Base-by-base conservation (phyloP, 2,329 filamentous ascomycete genomes). In the Septoria linicola region DNA sequence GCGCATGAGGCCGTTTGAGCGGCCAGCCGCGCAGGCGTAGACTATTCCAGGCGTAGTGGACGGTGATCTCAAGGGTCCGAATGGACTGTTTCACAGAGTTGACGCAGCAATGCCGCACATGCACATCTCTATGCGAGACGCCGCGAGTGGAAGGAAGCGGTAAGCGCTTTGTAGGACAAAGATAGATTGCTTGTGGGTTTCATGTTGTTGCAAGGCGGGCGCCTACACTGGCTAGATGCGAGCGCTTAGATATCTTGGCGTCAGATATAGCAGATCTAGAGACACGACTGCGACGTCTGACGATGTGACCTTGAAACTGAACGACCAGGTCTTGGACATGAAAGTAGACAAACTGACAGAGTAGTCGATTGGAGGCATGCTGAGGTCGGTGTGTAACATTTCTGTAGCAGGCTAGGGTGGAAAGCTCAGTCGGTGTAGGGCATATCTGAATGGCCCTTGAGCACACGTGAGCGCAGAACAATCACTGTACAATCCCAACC, bases 191-290 rank as follows among this genome's bases (percentile, higher is more conserved):
- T 34, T 20, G 37, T 36, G 13, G 25, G 49, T 52, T 48, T 48
- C 49, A 52, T 23, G 32, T 41, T 25, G 14, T 25, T 16, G n/a
- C 35, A 45, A 42, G 21, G 49, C 49, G 25, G 34, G 37, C 43
- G 49, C 25, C 32, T 52, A 41, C 49, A 40, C 37, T 47, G 42
- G 44, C 25, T 16, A 13, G 27, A 32, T 31, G 49, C 31, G 13
- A 41, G 49, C 49, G 49, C 43, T 52, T 47, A 48, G 13, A 40
- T 32, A 35, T 35, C 44, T 48, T 40, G 35, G 35, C 44, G 39
- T 20, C 11, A 21, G 20, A 13, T 8, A 19, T 20, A 17, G 20
- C 11, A 21, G 20, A 13, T 8, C 11, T 20, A 17, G 20, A 39
- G 10, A 21, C 8, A 21, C 17, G 36, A 21, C 36, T 21, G 36